Evolutionary conservation across 2,329 filamentous ascomycete species (phyloP).

Genomic region (Endothia cerciana): DNA sequence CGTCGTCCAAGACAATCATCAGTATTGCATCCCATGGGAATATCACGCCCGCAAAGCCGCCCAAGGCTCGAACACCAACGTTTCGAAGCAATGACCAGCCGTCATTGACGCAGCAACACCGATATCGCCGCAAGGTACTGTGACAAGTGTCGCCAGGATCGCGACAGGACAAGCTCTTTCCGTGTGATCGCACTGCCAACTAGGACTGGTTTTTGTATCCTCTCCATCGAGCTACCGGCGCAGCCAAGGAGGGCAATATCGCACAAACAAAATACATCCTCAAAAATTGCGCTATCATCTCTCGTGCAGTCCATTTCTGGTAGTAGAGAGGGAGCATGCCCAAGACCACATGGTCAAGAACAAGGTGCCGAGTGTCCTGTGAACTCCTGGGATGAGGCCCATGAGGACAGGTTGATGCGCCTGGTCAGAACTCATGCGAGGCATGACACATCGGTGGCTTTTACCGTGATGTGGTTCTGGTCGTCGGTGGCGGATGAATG

Average conservation of each 20-base stretch:
- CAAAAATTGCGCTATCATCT: constrained; percentile 83
- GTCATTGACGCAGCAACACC: constrained; percentile 33
- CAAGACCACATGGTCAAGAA: constrained; percentile 36
- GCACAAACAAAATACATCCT: constrained; percentile 92
- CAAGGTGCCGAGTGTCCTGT: constrained; percentile 54
- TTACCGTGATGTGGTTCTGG: constrained; percentile 47
- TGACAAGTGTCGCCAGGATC: constrained; percentile 30
- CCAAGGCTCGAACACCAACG: constrained; percentile 17
- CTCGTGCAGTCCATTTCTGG: constrained; percentile 45
- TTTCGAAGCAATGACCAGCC: constrained; percentile 29
- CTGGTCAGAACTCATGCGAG: constrained; percentile 54
- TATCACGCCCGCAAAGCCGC: constrained; percentile 20
- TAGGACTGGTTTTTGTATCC: constrained; percentile 95
- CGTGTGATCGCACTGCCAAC: constrained; percentile 83
- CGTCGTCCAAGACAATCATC: not conserved
- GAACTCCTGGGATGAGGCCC: constrained; percentile 46
- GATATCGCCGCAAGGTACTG: constrained; percentile 38
- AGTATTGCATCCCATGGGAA: constrained; percentile 11
- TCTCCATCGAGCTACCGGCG: constrained; percentile 55
- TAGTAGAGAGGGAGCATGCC: constrained; percentile 47
- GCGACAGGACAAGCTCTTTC: constrained; percentile 60
- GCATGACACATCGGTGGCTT: constrained; percentile 50
- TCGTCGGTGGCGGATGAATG: constrained; percentile 39
- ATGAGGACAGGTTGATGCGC: constrained; percentile 59
- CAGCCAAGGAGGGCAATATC: constrained; percentile 63